A percentile compares a stretch with the other conserved stretches of the same genome.
Conservation (phyloP, 2,329 filamentous ascomycete genomes). For the Aspergillus amoenus region DNA sequence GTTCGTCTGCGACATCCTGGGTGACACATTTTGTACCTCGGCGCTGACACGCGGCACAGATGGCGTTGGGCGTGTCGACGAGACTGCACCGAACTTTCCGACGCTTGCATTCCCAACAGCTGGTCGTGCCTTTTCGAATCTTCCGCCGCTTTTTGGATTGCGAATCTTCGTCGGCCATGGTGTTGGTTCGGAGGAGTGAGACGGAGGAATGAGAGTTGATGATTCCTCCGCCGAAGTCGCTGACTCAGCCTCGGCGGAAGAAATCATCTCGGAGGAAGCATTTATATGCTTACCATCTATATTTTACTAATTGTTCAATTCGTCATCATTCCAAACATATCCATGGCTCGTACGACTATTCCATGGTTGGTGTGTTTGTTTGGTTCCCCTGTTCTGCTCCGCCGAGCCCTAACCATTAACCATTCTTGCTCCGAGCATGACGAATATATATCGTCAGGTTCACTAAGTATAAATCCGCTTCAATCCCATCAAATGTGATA, state of each 20-base stretch:
- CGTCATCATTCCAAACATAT: no score
- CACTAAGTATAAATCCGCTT: no score
- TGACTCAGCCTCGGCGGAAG: background rate
- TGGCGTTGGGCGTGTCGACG: background rate
- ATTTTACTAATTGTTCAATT: no score
- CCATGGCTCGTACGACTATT: no score
- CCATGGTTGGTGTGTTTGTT: no score
- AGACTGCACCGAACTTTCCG: conserved; percentile 7
- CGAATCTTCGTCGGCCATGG: no score
- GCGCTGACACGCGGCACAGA: conserved; percentile 17
- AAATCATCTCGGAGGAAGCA: background rate
- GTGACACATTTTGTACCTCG: conserved; percentile 41
- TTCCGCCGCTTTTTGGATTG: background rate
- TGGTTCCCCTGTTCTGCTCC: no score
- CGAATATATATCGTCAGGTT: no score
- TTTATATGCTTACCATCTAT: no score
- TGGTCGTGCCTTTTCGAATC: conserved; percentile 7
- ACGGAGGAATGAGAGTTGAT: background rate
- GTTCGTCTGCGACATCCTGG: conserved; percentile 49
- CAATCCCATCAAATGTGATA: no score
- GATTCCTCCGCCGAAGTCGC: background rate
- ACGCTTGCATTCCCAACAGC: conserved; percentile 11
- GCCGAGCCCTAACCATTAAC: no score
- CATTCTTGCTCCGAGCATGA: no score
- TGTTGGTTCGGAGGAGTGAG: background rate